These are phyloP conservation scores for Quercus berberidifolia DNA, from an alignment of 306 rosid species.

Conservation along the genomic window DNA sequence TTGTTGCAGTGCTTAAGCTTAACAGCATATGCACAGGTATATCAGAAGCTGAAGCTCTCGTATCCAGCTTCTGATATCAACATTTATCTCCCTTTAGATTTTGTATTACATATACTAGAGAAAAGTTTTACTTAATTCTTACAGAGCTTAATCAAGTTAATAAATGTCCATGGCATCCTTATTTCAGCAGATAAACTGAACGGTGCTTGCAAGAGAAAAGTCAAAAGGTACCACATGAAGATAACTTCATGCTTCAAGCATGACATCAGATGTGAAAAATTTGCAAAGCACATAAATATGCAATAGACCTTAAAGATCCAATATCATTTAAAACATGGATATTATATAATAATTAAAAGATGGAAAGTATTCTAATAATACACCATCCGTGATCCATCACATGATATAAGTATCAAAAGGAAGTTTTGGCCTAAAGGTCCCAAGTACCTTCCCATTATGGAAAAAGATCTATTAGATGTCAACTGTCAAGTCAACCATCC, in stretches of 20 bases:
- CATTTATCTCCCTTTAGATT: background rate
- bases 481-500: background rate
- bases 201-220: background rate
- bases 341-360: background rate
- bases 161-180: background rate
- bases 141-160: background rate
- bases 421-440: no score
- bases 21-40: background rate
- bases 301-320: background rate
- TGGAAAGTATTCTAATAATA: background rate
- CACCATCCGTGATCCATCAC: background rate
- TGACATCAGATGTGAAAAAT: background rate
- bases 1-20: background rate
- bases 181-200: background rate
- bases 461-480: no score
- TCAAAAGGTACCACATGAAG: background rate
- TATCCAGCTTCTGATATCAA: background rate
- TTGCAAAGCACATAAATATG: background rate
- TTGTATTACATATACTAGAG: background rate
- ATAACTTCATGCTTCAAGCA: background rate
- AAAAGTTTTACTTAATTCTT: background rate
- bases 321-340: background rate
- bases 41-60: background rate
- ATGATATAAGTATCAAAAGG: background rate
- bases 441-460: no score